Percentiles rank a stretch among this genome's conserved stretches.
Conservation (phyloP, 2,329 filamentous ascomycete genomes). For the Cercospora nicotianae region DNA sequence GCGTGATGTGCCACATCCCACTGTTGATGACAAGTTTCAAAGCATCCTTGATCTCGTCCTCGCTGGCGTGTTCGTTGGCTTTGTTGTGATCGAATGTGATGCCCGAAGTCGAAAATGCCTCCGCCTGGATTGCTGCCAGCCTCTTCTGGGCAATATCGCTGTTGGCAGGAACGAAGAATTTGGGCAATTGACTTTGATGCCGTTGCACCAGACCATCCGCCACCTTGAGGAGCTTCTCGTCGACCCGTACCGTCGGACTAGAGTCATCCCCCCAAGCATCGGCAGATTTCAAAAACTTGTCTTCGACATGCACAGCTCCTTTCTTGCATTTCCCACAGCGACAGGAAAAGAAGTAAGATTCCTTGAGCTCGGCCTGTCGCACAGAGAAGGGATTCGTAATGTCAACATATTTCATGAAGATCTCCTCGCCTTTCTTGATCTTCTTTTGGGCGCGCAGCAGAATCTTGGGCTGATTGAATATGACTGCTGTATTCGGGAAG, state of each 20-base stretch:
- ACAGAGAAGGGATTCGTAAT: constrained; percentile 51
- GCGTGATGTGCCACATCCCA: constrained; percentile 49
- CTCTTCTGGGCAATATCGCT: constrained; percentile 25
- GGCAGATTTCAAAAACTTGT: constrained; percentile 41
- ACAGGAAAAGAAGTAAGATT: constrained; percentile 61
- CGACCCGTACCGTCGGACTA: constrained; percentile 33
- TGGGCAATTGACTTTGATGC: constrained; percentile 26
- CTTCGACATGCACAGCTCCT: constrained; percentile 42
- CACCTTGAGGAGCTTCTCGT: constrained; percentile 24
- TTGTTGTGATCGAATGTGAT: constrained; percentile 32
- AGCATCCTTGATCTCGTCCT: constrained; percentile 33
- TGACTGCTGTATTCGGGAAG: constrained; percentile 56
- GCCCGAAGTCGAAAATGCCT: constrained; percentile 31
- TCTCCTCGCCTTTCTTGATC: constrained; percentile 57
- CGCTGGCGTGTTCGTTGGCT: constrained; percentile 23
- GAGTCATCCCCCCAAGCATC: constrained; percentile 9
- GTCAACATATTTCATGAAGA: constrained; percentile 64
- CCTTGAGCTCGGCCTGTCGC: constrained; percentile 55
- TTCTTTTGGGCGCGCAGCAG: constrained; percentile 54
- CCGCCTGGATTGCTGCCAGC: constrained; percentile 32
- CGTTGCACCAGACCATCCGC: constrained; percentile 27
- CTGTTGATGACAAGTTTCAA: constrained; percentile 37
- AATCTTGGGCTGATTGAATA: constrained; percentile 56
- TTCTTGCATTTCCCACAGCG: constrained; percentile 53
- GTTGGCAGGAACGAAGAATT: constrained; percentile 24